Percentiles rank a stretch among this genome's conserved stretches.
These are phyloP conservation scores for Kandelia obovata DNA, from an alignment of 345 rosid species.

Conservation along the genomic window DNA sequence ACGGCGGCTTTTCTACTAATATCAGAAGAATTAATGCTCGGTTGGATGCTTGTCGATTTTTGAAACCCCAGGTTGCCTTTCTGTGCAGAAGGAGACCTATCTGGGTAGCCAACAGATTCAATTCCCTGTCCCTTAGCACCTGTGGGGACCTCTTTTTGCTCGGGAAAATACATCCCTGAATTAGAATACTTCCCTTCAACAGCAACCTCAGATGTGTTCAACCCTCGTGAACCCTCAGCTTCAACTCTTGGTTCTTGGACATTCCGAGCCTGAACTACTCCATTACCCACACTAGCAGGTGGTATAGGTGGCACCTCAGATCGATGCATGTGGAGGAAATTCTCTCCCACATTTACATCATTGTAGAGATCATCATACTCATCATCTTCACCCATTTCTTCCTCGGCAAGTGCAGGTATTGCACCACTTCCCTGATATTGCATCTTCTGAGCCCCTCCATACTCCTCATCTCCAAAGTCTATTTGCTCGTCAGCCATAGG, in stretches of 20 bases:
- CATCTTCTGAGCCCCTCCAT: conserved; percentile 50
- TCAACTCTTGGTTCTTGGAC: conserved; percentile 42
- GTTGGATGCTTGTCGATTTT: conserved; percentile 41
- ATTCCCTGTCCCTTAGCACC: conserved; percentile 43
- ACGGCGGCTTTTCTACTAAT: conserved; percentile 42
- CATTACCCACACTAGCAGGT: conserved; percentile 31
- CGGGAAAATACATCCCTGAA: conserved; percentile 29
- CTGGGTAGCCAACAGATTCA: conserved; percentile 43
- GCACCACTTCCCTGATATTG: conserved; percentile 71
- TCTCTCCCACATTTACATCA: conserved; percentile 84
- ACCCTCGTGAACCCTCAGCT: conserved; percentile 34
- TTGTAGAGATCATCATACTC: conserved; percentile 85
- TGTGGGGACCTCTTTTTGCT: conserved; percentile 27
- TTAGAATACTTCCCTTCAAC: conserved; percentile 48
- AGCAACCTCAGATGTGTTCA: conserved; percentile 36
- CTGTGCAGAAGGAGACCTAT: conserved; percentile 42
- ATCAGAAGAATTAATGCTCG: conserved; percentile 40
- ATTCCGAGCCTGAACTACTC: conserved; percentile 33
- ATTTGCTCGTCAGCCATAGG: conserved; percentile 57
- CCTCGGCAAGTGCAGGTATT: conserved; percentile 82
- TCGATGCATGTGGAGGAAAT: conserved; percentile 58
- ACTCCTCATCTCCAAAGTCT: conserved; percentile 47
- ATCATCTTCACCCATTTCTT: conserved; percentile 72
- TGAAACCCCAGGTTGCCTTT: conserved; percentile 50
- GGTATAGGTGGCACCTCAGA: conserved; percentile 44